Conservation (phyloP, 352 stramenopile species). For the Plasmopara halstedii region DNA sequence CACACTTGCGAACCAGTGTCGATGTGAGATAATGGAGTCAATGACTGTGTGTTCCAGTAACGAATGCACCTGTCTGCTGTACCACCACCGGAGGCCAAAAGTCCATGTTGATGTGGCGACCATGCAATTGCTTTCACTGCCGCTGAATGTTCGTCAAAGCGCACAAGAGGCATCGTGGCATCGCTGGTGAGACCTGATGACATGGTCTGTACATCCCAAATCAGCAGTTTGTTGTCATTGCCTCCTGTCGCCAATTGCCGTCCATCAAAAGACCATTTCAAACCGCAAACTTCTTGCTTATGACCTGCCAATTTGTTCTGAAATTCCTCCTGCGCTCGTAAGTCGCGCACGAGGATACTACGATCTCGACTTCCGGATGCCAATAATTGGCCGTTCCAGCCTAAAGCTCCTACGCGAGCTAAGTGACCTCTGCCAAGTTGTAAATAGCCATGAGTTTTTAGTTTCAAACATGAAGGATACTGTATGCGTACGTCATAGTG, state of each 20-base stretch:
- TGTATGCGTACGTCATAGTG: conserved; percentile 67
- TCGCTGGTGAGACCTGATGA: conserved; percentile 21
- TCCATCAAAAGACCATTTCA: conserved; percentile 95
- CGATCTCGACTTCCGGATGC: conserved; percentile 93
- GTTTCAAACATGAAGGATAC: neutral
- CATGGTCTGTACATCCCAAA: conserved; percentile 87
- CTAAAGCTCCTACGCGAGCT: conserved; percentile 89
- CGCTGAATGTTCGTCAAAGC: conserved; percentile 93
- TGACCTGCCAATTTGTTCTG: conserved; percentile 55
- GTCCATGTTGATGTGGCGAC: conserved; percentile 94
- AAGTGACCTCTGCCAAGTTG: conserved; percentile 70
- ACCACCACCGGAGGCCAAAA: conserved; percentile 92
- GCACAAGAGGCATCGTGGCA: conserved; percentile 65
- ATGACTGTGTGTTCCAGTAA: conserved; percentile 96
- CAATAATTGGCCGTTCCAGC: conserved; percentile 84
- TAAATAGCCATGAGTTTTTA: conserved; percentile 5
- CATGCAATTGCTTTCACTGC: conserved; percentile 98
- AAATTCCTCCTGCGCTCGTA: conserved; percentile 59
- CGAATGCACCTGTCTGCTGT: conserved; percentile 96
- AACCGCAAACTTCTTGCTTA: conserved; percentile 90
- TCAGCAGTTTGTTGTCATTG: conserved; percentile 98
- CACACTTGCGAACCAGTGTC: conserved; percentile 96
- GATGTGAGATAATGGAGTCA: conserved; percentile 83
- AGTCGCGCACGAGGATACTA: conserved; percentile 90
- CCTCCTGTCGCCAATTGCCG: conserved; percentile 88